Conservation (phyloP, 2,329 filamentous ascomycete species). For the Cladosporium oxysporum region DNA sequence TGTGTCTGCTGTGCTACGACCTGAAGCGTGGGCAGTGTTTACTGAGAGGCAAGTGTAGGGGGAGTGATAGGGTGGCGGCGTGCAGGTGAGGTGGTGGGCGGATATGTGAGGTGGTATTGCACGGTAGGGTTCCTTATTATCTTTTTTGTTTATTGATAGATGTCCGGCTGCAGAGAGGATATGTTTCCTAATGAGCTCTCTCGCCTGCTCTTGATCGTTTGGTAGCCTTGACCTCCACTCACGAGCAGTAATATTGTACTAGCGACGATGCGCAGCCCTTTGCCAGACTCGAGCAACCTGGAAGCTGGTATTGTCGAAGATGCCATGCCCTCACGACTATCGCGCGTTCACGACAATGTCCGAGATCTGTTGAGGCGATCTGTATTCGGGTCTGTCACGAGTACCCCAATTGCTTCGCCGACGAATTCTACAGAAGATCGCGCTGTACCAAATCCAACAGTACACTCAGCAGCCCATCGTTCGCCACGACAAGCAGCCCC, state of each 20-base stretch:
- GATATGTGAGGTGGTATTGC: slow-evolving; percentile 11
- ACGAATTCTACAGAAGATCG: neutral
- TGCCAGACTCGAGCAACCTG: slow-evolving; percentile 23
- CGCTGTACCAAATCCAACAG: neutral
- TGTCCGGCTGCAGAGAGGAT: neutral
- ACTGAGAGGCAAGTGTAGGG: neutral
- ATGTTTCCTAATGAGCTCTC: neutral
- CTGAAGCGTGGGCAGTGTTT: neutral
- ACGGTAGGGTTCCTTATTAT: neutral
- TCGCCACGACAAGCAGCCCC: neutral
- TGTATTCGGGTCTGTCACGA: slow-evolving; percentile 27
- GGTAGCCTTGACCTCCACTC: neutral
- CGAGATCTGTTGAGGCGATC: slow-evolving; percentile 36
- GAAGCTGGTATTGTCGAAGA: slow-evolving; percentile 39
- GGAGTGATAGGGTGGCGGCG: slow-evolving; percentile 8
- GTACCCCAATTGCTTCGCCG: slow-evolving; percentile 15
- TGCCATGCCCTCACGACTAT: slow-evolving; percentile 28
- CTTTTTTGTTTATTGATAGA: neutral
- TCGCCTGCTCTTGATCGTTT: neutral
- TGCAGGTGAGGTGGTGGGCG: slow-evolving; percentile 8
- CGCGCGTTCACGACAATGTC: slow-evolving; percentile 38
- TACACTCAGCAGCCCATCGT: neutral
- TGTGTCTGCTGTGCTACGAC: slow-evolving; percentile 4
- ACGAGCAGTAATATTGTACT: neutral
- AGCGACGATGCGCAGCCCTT: slow-evolving; percentile 16